Base-by-base conservation (phyloP, 495 filamentous ascomycete genomes). In the Apiosordaria backusii region DNA sequence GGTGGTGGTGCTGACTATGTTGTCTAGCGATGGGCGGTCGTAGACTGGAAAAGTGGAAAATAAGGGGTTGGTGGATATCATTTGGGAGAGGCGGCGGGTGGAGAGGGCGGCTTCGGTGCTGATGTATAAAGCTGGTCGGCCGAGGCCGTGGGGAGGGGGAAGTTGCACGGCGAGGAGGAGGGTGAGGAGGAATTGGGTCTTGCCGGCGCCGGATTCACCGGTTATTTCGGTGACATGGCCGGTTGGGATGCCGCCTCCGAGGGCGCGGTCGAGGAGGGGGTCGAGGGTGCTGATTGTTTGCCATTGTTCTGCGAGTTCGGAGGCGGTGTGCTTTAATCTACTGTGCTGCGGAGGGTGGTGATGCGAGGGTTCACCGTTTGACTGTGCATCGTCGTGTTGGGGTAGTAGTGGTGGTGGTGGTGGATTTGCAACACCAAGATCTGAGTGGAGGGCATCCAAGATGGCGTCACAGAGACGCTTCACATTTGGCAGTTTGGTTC, bases 191-290 rank as follows among this genome's bases (percentile, higher is more conserved):
- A 97, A 88, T 76, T 99, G 96, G 18, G 96, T 97, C 82, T 99
- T 99, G 72, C 95, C 95, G 69, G 90, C 89, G 71, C 93, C 95
- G 77, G 92, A 97, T 80, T 97, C 95, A 50, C 96, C 96, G 3
- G 91, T 92, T 63, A 99, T 82, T 72, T 99, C 95, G 21, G 92
- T 94, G 68, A 99, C 80, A 75, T 91, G 90, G 53, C 91, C 89
- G 2, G 87, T 83, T 1, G 89, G 90, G 53, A 99, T 85, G n/a
- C 96, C 96, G 61, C 96, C 96, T 68, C 85, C 87, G 27, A 99
- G 81, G 4, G 89, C 84, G 13, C 73, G 77, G 82, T 99, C 93
- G 16, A 99, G 80, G 13, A 75, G 72, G 35, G 85, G 80, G 77
- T 97, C 91, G 22, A 94, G 81, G 5, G 92, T 94, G 79, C 90